Evolutionary conservation across 139 green algal genomes (phyloP).

Genomic region (Tetradesmus lagerheimii): DNA sequence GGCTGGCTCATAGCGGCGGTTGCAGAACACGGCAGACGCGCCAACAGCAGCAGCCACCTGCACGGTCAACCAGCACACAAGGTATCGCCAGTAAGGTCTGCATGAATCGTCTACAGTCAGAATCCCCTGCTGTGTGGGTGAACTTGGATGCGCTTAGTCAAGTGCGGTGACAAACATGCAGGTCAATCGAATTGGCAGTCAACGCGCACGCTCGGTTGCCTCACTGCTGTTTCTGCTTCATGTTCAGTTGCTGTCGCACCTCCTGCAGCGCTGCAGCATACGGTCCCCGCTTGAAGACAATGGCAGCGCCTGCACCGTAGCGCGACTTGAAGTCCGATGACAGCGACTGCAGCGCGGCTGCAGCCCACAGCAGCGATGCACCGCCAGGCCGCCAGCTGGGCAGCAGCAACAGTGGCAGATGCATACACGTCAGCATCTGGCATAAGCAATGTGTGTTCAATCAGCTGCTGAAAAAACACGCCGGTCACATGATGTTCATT

Average conservation of each 20-base stretch:
- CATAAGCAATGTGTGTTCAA: not conserved
- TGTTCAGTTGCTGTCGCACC: not conserved
- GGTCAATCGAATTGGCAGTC: no score
- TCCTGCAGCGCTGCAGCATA: constrained; percentile 20
- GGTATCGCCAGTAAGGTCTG: no score
- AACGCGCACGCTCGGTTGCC: no score
- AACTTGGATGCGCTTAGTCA: no score
- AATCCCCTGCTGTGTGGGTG: no score
- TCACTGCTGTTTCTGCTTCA: not conserved
- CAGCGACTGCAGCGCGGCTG: constrained; percentile 50
- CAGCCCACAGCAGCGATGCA: constrained; percentile 49
- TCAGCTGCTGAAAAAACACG: not conserved
- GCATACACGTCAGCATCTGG: not conserved
- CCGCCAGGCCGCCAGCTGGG: constrained; percentile 51
- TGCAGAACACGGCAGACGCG: constrained; percentile 56
- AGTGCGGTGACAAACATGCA: no score
- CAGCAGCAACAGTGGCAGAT: not conserved
- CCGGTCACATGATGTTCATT: no score
- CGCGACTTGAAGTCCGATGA: constrained; percentile 38
- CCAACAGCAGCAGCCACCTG: constrained; percentile 53
- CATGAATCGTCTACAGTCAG: no score
- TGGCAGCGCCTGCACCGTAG: constrained; percentile 49
- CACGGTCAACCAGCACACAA: not conserved
- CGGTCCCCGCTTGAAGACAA: constrained; percentile 48
- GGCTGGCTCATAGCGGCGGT: constrained; percentile 66